Evolutionary conservation across 805 yeast genomes (phyloP).

Genomic region (Metschnikowia sp.): DNA sequence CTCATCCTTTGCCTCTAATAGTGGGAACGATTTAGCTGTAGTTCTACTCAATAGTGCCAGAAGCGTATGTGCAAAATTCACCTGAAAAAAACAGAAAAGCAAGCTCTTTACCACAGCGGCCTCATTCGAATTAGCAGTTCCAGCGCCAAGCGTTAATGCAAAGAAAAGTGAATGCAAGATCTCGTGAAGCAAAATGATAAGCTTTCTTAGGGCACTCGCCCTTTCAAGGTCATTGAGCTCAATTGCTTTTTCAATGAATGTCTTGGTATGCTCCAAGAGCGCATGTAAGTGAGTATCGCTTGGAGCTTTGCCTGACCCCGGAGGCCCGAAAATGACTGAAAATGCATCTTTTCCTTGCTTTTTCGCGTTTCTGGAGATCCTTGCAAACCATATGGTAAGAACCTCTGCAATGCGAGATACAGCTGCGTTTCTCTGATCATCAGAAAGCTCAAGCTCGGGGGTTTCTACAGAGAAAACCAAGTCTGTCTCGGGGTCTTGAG

Average conservation of each 20-base stretch:
- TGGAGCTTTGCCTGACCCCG: conserved; percentile 16
- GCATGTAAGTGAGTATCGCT: conserved; percentile 14
- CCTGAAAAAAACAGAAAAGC: conserved; percentile 22
- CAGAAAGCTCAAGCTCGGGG: conserved; percentile 18
- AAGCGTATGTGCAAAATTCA: conserved; percentile 21
- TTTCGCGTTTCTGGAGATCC: conserved; percentile 11
- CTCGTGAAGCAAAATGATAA: conserved; percentile 24
- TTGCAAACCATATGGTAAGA: conserved; percentile 23
- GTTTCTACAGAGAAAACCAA: no score
- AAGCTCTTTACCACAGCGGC: conserved; percentile 21
- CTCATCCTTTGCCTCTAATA: conserved; percentile 2
- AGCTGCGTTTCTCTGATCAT: conserved; percentile 19
- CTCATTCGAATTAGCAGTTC: conserved; percentile 13
- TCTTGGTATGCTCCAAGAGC: conserved; percentile 18
- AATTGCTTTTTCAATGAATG: conserved; percentile 17
- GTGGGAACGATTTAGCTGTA: conserved; percentile 2
- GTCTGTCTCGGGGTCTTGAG: no score
- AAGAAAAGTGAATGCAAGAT: conserved; percentile 21
- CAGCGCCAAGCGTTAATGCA: conserved; percentile 15
- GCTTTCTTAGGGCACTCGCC: conserved; percentile 23
- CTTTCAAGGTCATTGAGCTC: conserved; percentile 10
- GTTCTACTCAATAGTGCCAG: conserved; percentile 17
- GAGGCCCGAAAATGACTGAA: conserved; percentile 19
- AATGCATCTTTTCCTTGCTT: conserved; percentile 11
- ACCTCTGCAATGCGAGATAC: conserved; percentile 19